Evolutionary conservation across 805 yeast species (phyloP).

Genomic region (Tanozyma kutaoensis): DNA sequence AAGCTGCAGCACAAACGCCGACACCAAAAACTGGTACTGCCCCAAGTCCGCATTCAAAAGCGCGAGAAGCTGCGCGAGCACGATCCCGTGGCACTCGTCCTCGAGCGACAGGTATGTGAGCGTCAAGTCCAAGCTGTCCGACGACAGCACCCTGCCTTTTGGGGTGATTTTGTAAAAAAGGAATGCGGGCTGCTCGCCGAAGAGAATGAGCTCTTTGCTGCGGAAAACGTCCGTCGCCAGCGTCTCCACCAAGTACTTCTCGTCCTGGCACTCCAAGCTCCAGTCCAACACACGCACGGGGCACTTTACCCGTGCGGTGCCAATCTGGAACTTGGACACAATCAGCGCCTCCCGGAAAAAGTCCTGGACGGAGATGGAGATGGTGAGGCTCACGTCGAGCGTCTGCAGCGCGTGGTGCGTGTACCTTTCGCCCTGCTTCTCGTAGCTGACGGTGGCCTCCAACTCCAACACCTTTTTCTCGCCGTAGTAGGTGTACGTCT

Average conservation of each 20-base stretch:
- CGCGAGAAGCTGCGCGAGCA: conserved; percentile 4
- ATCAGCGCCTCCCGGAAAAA: conserved; percentile 44
- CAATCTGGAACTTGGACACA: conserved; percentile 57
- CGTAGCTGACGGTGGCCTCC: conserved; percentile 9
- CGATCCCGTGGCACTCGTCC: conserved; percentile 39
- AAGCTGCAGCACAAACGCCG: conserved; percentile 8
- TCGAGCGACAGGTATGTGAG: conserved; percentile 33
- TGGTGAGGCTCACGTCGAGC: conserved; percentile 40
- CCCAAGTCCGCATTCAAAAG: conserved; percentile 4
- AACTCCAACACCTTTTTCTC: conserved; percentile 14
- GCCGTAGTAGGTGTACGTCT: conserved; percentile 19
- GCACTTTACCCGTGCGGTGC: conserved; percentile 33
- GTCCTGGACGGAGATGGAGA: conserved; percentile 75
- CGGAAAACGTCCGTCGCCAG: conserved; percentile 5
- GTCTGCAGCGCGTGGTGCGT: conserved; percentile 13
- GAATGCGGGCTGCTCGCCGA: conserved; percentile 58
- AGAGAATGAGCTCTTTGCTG: conserved; percentile 22
- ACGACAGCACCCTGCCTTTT: conserved; percentile 5
- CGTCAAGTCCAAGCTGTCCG: conserved; percentile 27
- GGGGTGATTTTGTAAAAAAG: conserved; percentile 41
- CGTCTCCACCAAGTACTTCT: conserved; percentile 11
- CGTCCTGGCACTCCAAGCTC: conserved; percentile 16
- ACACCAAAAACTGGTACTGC: conserved; percentile 11
- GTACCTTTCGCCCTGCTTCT: conserved; percentile 7
- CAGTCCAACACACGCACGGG: conserved; percentile 45